Conservation (phyloP, 768 basidiomycete species). For the Termitomyces bulborhizus region DNA sequence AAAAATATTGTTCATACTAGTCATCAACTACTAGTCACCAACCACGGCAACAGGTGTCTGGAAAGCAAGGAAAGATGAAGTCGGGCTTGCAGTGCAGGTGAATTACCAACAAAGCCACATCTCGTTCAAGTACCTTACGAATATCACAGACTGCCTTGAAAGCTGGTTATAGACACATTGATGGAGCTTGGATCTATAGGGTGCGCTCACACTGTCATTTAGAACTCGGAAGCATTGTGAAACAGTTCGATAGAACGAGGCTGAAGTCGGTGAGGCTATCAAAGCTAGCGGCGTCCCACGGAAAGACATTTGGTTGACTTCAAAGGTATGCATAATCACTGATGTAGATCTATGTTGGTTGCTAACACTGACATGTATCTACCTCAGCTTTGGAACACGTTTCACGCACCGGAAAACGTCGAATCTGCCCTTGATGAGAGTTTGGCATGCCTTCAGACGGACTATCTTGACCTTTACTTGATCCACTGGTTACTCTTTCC, state of each 20-base stretch:
- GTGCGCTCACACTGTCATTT: conserved; percentile 25
- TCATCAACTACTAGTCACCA: background rate
- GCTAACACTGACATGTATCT: background rate
- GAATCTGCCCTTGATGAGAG: conserved; percentile 57
- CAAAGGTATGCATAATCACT: conserved; percentile 30
- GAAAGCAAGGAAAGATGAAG: conserved; percentile 50
- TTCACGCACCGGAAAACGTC: conserved; percentile 69
- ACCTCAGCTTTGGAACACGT: conserved; percentile 61
- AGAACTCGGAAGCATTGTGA: background rate
- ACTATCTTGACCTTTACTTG: conserved; percentile 51
- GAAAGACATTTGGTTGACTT: conserved; percentile 64
- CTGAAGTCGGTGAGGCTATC: conserved; percentile 59
- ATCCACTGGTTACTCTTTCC: conserved; percentile 59
- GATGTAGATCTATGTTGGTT: background rate
- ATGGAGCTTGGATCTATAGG: conserved; percentile 66
- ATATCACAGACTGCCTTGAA: conserved; percentile 43
- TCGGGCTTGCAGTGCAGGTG: conserved; percentile 65
- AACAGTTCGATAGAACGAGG: conserved; percentile 48
- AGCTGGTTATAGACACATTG: conserved; percentile 65
- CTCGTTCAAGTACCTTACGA: background rate
- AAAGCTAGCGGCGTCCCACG: conserved; percentile 54
- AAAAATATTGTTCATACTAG: background rate
- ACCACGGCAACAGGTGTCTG: conserved; percentile 44
- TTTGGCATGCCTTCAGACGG: conserved; percentile 5
- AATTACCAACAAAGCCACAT: background rate